Evolutionary conservation across 2,329 filamentous ascomycete genomes (phyloP).

Genomic region (Epichloe glyceriae): DNA sequence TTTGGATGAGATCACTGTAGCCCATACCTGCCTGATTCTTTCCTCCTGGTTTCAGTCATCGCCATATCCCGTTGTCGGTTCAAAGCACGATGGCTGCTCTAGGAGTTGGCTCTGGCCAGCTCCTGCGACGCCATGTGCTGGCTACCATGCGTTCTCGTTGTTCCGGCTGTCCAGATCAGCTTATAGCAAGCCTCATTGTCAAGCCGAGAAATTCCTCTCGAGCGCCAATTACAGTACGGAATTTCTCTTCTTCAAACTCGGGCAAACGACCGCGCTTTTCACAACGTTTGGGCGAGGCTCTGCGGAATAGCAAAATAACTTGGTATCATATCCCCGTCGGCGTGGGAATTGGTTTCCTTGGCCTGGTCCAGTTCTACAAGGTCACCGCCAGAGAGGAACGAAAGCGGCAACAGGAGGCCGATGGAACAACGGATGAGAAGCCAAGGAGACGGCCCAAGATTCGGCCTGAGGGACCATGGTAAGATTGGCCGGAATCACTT

Average conservation of each 20-base stretch:
- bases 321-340: conserved; percentile 89
- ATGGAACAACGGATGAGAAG: conserved; percentile 26
- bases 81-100: conserved; percentile 19
- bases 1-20: neutral
- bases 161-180: conserved; percentile 13
- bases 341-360: conserved; percentile 73
- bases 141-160: conserved; percentile 17
- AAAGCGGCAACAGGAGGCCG: conserved; percentile 31
- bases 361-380: conserved; percentile 73
- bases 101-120: conserved; percentile 21
- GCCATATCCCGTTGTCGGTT: neutral
- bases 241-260: conserved; percentile 21
- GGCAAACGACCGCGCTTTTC: conserved; percentile 37
- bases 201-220: conserved; percentile 13
- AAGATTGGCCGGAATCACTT: conserved; percentile 12
- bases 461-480: conserved; percentile 76
- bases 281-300: conserved; percentile 35
- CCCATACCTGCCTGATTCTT: too few relatives aligned
- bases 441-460: conserved; percentile 48
- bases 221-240: conserved; percentile 14
- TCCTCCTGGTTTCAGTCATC: neutral
- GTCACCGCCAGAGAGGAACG: conserved; percentile 46
- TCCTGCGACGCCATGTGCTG: conserved; percentile 19
- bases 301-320: conserved; percentile 47
- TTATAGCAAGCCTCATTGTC: conserved; percentile 2